Evolutionary conservation across 2,329 filamentous ascomycete genomes (phyloP).

Genomic region (Mariannaea elegans): DNA sequence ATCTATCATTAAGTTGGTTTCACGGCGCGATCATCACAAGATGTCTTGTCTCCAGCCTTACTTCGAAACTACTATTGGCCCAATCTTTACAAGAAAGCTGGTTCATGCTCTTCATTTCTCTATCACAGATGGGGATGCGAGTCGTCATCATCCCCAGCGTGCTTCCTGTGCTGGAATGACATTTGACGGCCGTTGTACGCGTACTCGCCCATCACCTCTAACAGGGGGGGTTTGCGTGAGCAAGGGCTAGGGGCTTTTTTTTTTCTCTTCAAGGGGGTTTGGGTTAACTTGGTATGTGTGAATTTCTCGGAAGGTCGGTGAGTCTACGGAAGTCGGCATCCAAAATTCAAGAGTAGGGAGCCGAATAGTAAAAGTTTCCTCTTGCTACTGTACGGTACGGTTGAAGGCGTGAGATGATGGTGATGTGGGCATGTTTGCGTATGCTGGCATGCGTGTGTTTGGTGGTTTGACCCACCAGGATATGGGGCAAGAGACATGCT

Average conservation of each 20-base stretch:
- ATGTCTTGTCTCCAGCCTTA: too few relatives aligned
- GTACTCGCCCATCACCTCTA: not conserved
- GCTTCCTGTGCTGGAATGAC: not conserved
- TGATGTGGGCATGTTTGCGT: constrained; percentile 12
- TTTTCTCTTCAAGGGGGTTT: too few relatives aligned
- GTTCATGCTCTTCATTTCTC: not conserved
- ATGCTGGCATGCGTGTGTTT: constrained; percentile 8
- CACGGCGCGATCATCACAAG: too few relatives aligned
- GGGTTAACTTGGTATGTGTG: not conserved
- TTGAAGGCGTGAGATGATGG: not conserved
- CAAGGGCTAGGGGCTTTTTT: not conserved
- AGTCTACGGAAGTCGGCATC: constrained; percentile 11
- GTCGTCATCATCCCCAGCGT: constrained; percentile 5
- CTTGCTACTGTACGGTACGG: not conserved
- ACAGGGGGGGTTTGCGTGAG: not conserved
- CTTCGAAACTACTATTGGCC: too few relatives aligned
- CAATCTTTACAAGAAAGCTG: too few relatives aligned
- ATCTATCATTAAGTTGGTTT: too few relatives aligned
- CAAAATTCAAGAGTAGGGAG: not conserved
- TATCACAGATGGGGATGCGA: constrained; percentile 9
- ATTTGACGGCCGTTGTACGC: constrained; percentile 6
- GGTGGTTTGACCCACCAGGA: constrained; percentile 10
- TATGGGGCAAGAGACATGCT: not conserved
- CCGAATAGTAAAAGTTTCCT: not conserved
- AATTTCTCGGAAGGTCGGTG: constrained; percentile 18